Percentiles rank a stretch among this genome's conserved stretches.
Conservation (phyloP, 257 asterid genomes). For the Capsicum chinense region DNA sequence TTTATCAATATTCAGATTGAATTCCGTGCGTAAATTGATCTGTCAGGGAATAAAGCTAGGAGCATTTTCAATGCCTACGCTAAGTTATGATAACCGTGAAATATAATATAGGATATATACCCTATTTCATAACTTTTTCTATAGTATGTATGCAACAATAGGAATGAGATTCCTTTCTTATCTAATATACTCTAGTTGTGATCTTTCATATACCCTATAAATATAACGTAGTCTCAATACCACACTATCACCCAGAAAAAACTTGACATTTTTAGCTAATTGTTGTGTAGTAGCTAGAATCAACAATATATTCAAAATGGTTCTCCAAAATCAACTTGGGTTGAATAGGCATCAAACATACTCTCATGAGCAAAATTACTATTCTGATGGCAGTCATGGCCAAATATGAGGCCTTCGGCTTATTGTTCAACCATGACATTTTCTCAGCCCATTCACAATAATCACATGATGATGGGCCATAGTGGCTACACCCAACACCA, state of each 20-base stretch:
- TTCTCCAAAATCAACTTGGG: not conserved
- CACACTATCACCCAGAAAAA: not conserved
- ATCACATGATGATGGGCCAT: constrained; percentile 9
- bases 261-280: not conserved
- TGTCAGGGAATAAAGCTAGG: not conserved
- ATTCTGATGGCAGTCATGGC: not conserved
- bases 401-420: constrained; percentile 6
- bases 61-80: not conserved
- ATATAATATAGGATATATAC: not conserved
- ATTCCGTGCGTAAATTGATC: not conserved
- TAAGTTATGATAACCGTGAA: not conserved
- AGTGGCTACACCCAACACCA: not conserved
- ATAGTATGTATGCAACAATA: too few relatives aligned
- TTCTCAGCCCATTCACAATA: not conserved
- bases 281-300: not conserved
- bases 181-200: not conserved
- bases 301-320: not conserved
- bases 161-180: constrained; percentile 23
- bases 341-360: not conserved
- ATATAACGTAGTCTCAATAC: not conserved
- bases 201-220: not conserved
- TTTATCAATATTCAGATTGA: not conserved
- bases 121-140: not conserved
- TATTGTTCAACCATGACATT: not conserved
- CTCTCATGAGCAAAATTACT: not conserved